Conservation (phyloP, 2,329 filamentous ascomycete genomes). For the Diaporthe vexans region DNA sequence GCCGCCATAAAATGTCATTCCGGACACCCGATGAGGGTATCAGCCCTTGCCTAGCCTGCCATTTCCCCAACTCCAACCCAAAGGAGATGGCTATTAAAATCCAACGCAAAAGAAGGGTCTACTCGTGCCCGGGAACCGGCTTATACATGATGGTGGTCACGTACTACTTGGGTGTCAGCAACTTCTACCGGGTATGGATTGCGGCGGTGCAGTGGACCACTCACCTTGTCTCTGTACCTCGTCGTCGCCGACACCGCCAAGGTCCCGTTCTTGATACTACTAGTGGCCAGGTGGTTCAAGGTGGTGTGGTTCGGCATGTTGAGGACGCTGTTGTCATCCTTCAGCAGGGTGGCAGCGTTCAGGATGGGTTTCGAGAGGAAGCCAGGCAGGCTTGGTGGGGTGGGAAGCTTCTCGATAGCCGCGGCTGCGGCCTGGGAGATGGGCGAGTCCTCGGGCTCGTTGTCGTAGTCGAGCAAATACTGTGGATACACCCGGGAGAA, state of each 20-base stretch:
- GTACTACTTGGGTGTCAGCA: constrained; percentile 72
- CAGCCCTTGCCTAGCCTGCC: constrained; percentile 27
- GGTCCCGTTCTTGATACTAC: constrained; percentile 97
- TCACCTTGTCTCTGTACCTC: constrained; percentile 94
- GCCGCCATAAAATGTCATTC: constrained; percentile 25
- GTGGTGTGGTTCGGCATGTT: constrained; percentile 98
- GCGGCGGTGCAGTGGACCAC: constrained; percentile 48
- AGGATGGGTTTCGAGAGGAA: constrained; percentile 96
- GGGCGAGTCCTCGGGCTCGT: constrained; percentile 80
- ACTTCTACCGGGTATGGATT: constrained; percentile 15
- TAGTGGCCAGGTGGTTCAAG: constrained; percentile 95
- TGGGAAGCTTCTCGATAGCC: constrained; percentile 83
- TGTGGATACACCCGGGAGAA: constrained; percentile 84
- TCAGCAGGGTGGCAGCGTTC: constrained; percentile 91
- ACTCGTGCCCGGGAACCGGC: constrained; percentile 60
- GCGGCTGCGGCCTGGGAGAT: constrained; percentile 80
- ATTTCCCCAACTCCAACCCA: constrained; percentile 37
- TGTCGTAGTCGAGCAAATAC: constrained; percentile 88
- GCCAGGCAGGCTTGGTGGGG: constrained; percentile 86
- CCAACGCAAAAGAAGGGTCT: constrained; percentile 23
- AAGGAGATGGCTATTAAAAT: constrained; percentile 21
- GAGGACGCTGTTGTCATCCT: constrained; percentile 97
- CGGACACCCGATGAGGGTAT: constrained; percentile 19
- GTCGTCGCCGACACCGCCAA: constrained; percentile 96
- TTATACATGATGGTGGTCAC: constrained; percentile 99